Percentiles rank a stretch among this genome's conserved stretches.
Evolutionary conservation across 176 grass and related monocot genomes (phyloP).

Genomic region (Eragrostis nindensis): DNA sequence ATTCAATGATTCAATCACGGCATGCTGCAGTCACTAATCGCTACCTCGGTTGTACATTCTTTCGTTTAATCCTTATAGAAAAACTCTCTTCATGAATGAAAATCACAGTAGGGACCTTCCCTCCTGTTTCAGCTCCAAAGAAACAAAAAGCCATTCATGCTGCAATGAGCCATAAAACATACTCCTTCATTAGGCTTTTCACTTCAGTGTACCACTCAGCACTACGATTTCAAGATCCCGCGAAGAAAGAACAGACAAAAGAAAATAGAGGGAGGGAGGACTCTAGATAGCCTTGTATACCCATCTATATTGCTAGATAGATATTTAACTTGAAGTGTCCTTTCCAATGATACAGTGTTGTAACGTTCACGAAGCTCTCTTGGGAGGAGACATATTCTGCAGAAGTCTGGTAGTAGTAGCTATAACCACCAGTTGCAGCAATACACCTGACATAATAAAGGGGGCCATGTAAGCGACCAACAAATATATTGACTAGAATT

Average conservation of each 20-base stretch:
- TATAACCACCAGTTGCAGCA: conserved; percentile 72
- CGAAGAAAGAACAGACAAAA: not conserved
- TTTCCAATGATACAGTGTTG: conserved; percentile 29
- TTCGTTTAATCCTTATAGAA: not conserved
- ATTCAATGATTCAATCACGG: no score
- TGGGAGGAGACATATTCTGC: conserved; percentile 88
- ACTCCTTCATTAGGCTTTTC: conserved; percentile 1
- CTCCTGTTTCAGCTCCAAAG: no score
- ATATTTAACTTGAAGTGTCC: not conserved
- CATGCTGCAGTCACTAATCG: not conserved
- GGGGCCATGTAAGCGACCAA: conserved; percentile 14
- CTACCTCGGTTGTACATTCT: not conserved
- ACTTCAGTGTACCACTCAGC: not conserved
- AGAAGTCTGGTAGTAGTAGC: conserved; percentile 64
- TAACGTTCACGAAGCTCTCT: conserved; percentile 58
- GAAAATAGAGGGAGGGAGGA: not conserved
- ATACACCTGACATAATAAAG: conserved; percentile 52
- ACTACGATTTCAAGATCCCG: not conserved
- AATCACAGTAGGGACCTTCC: not conserved
- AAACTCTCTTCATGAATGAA: not conserved
- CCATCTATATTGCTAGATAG: not conserved
- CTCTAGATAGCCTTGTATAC: not conserved
- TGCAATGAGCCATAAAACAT: not conserved
- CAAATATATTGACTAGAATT: conserved; percentile 28
- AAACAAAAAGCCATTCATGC: not conserved